phyloP scores from a whole-genome alignment of 1,284 basidiomycete genomes.

The Lignosus rhinocerotis region DNA sequence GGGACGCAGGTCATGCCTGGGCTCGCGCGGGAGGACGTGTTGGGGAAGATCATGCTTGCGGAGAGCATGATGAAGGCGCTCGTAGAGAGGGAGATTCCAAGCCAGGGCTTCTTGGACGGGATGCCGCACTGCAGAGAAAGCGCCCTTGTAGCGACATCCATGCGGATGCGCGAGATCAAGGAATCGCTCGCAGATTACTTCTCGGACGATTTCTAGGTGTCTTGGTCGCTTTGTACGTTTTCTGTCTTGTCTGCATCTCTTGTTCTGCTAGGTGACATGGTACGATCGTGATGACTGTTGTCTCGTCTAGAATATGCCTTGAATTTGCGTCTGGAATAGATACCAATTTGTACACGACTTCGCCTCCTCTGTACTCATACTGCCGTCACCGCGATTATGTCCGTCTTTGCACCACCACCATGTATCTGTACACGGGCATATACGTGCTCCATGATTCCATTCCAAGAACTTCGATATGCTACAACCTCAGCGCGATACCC shows the following conservation, averaged over 20 bases:
- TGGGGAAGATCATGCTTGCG: conserved; percentile 42
- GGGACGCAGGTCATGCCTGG: conserved; percentile 35
- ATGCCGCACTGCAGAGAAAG: conserved; percentile 39
- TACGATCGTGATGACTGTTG: not conserved
- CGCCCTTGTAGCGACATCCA: conserved; percentile 31
- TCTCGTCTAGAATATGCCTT: not conserved
- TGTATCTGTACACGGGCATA: not conserved
- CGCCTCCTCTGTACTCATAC: not conserved
- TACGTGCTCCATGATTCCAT: not conserved
- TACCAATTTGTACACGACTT: not conserved
- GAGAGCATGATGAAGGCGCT: conserved; percentile 44
- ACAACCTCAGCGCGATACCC: no score
- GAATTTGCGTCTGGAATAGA: conserved; percentile 3
- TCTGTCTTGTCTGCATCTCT: not conserved
- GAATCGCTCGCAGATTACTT: conserved; percentile 36
- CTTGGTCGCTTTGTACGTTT: not conserved
- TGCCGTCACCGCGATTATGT: not conserved
- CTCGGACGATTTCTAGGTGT: conserved; percentile 31
- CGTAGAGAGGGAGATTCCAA: conserved; percentile 41
- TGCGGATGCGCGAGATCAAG: conserved; percentile 34
- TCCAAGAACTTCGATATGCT: not conserved
- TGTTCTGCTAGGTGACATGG: not conserved
- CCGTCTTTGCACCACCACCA: not conserved
- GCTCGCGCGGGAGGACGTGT: conserved; percentile 40
- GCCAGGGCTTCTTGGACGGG: conserved; percentile 39